Evolutionary conservation across 495 filamentous ascomycete species (phyloP), one percentile per base, ranked within the genome.

Genomic region (Pyronema domesticum): DNA sequence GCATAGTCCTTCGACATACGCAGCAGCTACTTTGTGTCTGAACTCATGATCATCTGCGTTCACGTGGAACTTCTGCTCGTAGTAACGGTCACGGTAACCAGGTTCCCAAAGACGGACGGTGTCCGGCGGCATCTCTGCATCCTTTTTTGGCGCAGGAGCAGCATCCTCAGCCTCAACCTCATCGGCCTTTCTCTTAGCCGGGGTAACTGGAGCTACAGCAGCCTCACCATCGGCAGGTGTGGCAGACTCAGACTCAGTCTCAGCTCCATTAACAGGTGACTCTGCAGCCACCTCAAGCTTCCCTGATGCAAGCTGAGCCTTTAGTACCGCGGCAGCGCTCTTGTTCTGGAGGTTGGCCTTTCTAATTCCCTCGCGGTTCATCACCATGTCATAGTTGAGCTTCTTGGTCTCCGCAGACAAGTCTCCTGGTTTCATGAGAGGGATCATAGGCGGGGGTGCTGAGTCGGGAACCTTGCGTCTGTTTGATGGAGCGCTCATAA

Each of bases 31-130:
- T 67, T 91, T 81, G 68, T 87, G 82, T 53, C 91, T 80, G 69
- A 96, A 96, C 48, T 79, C 86, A 48, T 81, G 70, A 67, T 99
- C 82, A 37, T 82, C 74, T 1, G 83, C 77, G 52, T 83, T 81
- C 39, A 88, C 85, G n/a, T 80, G 69, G 68, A 99, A 99, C 65
- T 99, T 99, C 67, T 94, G 85, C 67, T 94, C 82, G 66, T 99
- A 99, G 68, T 99, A 99, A 37, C 91, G 74, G 65, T 95, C 89
- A 35, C 81, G 81, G 69, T 96, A 99, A 35, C 91, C 91, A 53
- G 84, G 76, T 63, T 96, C 93, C 93, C 91, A 99, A 11, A 99
- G 73, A 48, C 82, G 77, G 50, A 99, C 87, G 11, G 78, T 85
- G 60, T 99, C 91, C 48, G 74, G 73, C 0, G 82, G 75, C 42